A percentile compares a stretch with the other conserved stretches of the same genome.
These are phyloP conservation scores for Punctularia strigosozonata DNA, from an alignment of 768 basidiomycete genomes.

Conservation along the genomic window DNA sequence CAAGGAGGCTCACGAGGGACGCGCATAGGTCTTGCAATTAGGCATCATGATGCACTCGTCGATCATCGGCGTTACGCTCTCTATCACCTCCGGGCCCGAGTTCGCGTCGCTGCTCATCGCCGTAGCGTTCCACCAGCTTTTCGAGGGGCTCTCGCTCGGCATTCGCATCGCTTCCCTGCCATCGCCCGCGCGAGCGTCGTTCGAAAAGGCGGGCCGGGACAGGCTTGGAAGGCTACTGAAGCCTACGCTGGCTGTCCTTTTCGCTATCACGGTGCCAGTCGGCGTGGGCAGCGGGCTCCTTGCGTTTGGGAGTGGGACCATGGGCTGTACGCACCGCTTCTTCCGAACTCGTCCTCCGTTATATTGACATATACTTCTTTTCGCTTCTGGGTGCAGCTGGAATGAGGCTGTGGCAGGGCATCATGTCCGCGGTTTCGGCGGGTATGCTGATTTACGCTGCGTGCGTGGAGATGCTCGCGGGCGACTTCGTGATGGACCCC, in stretches of 20 bases:
- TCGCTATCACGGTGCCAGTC: slow-evolving; percentile 63
- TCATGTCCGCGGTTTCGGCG: slow-evolving; percentile 74
- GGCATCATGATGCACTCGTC: slow-evolving; percentile 82
- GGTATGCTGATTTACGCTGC: slow-evolving; percentile 79
- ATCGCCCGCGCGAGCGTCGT: slow-evolving; percentile 7
- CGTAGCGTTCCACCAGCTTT: slow-evolving; percentile 73
- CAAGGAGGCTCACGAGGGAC: background rate
- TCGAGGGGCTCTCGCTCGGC: slow-evolving; percentile 75
- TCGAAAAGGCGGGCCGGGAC: slow-evolving; percentile 6
- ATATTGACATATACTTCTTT: background rate
- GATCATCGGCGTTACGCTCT: slow-evolving; percentile 68
- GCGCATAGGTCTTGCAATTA: slow-evolving; percentile 62
- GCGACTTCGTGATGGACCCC: slow-evolving; percentile 73
- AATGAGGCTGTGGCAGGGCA: slow-evolving; percentile 50
- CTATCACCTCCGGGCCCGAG: slow-evolving; percentile 55
- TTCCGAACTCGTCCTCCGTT: slow-evolving; percentile 2
- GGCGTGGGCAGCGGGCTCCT: slow-evolving; percentile 54
- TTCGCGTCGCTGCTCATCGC: slow-evolving; percentile 70
- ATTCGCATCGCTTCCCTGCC: slow-evolving; percentile 68
- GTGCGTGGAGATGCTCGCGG: slow-evolving; percentile 81
- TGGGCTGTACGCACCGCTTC: slow-evolving; percentile 13
- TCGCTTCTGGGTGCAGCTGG: slow-evolving; percentile 19
- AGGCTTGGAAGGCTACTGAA: slow-evolving; percentile 35
- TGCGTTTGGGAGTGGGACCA: slow-evolving; percentile 26
- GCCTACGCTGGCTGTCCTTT: slow-evolving; percentile 44